Conservation (phyloP, 495 filamentous ascomycete genomes). For the Daldinia decipiens region DNA sequence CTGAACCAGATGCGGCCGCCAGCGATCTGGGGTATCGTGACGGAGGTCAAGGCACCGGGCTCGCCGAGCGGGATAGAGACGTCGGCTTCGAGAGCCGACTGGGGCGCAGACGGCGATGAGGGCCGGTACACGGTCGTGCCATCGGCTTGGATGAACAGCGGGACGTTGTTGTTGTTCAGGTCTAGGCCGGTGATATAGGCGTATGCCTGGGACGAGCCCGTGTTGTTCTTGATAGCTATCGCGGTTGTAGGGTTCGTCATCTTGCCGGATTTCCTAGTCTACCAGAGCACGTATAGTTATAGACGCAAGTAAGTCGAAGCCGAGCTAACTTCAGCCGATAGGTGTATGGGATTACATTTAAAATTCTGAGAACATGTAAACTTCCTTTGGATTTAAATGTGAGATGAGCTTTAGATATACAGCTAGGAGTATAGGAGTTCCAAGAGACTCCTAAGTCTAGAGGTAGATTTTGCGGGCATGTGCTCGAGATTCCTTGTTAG, state of each 20-base stretch:
- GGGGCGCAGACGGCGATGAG: conserved; percentile 38
- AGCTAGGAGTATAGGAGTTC: conserved; percentile 18
- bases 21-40: conserved; percentile 73
- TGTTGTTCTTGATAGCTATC: conserved; percentile 71
- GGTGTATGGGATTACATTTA: conserved; percentile 1
- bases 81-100: conserved; percentile 58
- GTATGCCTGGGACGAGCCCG: conserved; percentile 67
- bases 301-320: conserved; percentile 5
- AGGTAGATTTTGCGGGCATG: conserved; percentile 34
- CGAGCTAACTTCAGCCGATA: conserved; percentile 8
- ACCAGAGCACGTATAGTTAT: background rate
- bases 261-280: conserved; percentile 15
- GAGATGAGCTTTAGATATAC: background rate
- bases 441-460: background rate
- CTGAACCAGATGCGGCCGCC: conserved; percentile 79
- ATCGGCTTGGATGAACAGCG: conserved; percentile 71
- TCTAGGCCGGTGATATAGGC: conserved; percentile 77
- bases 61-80: conserved; percentile 71
- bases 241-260: conserved; percentile 61
- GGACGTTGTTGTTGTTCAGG: conserved; percentile 66
- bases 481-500: conserved; percentile 41
- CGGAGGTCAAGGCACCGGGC: conserved; percentile 65
- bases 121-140: conserved; percentile 53
- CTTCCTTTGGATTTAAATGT: background rate
- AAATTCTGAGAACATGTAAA: conserved; percentile 6